Base-by-base conservation (phyloP, 257 asterid genomes). In the Avicennia marina region DNA sequence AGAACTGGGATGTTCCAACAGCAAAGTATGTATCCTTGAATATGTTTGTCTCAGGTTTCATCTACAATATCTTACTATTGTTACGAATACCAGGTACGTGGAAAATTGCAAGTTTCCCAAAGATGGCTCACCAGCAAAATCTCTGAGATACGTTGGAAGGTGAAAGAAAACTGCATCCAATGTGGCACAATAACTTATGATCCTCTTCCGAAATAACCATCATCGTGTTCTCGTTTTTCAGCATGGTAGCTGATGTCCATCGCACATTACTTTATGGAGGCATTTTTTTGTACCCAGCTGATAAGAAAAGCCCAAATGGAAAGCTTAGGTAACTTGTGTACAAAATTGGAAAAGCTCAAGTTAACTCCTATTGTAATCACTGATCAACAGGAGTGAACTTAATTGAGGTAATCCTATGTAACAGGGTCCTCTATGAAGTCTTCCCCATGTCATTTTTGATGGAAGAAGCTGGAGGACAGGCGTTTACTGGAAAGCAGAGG, bases 191-290 rank as follows among this genome's bases (percentile, higher is more conserved):
- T 46, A 8, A 5, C 4, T 9, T 24, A 19, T 4, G 18, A 18
- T 4, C 9, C 41, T 2, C 6, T 5, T 2, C 12, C 6, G 0
- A 36, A 11, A 36, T 36, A 12, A 11, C 13, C n/a, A n/a, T n/a
- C n/a, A n/a, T 36, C 13, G 41, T 36, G 41, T 36, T 36, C 41
- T 36, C 41, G 10, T 36, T 66, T 64, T 57, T 45, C 80, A 93
- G 99, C 67, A 93, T 93, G 97, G 99, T 93, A 6, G 99, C 99
- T 46, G 99, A 89, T 89, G 99, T 93, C 12, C 99, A 93, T 70
- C 97, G 97, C 46, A 93, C 99, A 16, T 75, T 93, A 66, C 89
- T 93, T 12, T 93, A 93, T 50, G 99, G 99, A 46, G 99, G 99
- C 66, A 71, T 93, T 56, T 93, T 93, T 74, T 36, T 93, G 94